Evolutionary conservation across 1,139 yeast genomes (phyloP).

Genomic region (Yamadazyma taylorii): DNA sequence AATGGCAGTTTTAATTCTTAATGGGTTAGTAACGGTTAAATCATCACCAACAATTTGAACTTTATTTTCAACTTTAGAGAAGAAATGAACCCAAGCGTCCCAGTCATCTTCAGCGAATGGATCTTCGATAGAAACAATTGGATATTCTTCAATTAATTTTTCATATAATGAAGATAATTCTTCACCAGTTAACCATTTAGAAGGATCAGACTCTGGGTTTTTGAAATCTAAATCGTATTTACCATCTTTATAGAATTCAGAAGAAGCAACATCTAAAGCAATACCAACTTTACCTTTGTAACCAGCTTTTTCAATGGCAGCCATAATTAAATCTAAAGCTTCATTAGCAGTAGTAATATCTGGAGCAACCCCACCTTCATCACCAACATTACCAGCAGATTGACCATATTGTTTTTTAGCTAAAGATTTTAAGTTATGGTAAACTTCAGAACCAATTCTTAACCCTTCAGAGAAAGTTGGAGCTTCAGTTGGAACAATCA

Average conservation of each 20-base stretch:
- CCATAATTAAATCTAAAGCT: conserved; percentile 88
- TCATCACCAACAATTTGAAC: conserved; percentile 95
- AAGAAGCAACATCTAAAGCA: conserved; percentile 94
- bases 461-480: conserved; percentile 86
- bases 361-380: conserved; percentile 99
- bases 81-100: conserved; percentile 94
- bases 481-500: conserved; percentile 94
- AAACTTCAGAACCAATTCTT: conserved; percentile 94
- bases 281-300: conserved; percentile 87
- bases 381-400: conserved; percentile 99
- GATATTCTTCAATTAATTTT: conserved; percentile 79
- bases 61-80: conserved; percentile 61
- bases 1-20: conserved; percentile 89
- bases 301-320: conserved; percentile 87
- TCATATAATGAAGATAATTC: conserved; percentile 83
- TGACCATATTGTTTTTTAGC: conserved; percentile 93
- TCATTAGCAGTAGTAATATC: conserved; percentile 89
- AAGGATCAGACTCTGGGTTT: conserved; percentile 85
- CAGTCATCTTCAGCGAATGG: conserved; percentile 99
- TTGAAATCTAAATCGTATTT: conserved; percentile 96
- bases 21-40: conserved; percentile 96
- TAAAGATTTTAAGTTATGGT: conserved; percentile 88
- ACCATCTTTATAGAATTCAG: conserved; percentile 95
- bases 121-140: conserved; percentile 96
- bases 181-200: conserved; percentile 87